A percentile compares a stretch with the other conserved stretches of the same genome.
Evolutionary conservation across 495 filamentous ascomycete species (phyloP).

Genomic region (Tuber borchii): DNA sequence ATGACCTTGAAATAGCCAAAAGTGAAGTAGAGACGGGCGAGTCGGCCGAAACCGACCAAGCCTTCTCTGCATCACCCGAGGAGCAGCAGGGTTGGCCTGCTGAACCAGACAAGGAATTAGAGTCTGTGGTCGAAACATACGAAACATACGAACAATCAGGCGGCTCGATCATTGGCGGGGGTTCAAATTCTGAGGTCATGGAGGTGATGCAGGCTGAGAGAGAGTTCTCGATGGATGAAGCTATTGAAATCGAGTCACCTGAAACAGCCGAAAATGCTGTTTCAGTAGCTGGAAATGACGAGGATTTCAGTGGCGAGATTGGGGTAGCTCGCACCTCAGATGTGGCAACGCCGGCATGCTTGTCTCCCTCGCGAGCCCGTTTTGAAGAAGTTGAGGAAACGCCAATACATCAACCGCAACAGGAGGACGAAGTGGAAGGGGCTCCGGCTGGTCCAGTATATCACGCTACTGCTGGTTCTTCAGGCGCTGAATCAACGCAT

Average conservation of each 20-base stretch:
- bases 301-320: slow-evolving; percentile 15
- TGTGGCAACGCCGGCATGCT: slow-evolving; percentile 17
- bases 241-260: slow-evolving; percentile 1
- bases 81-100: neutral
- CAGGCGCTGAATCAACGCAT: slow-evolving; percentile 5
- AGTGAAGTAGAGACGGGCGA: neutral
- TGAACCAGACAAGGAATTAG: slow-evolving; percentile 5
- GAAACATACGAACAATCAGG: slow-evolving; percentile 8
- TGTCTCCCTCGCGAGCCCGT: slow-evolving; percentile 16
- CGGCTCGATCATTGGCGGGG: neutral
- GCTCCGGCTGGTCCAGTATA: neutral
- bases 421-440: neutral
- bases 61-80: slow-evolving; percentile 23
- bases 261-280: slow-evolving; percentile 4
- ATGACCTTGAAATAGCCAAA: neutral
- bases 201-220: slow-evolving; percentile 7
- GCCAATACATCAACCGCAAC: neutral
- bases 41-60: slow-evolving; percentile 6
- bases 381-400: slow-evolving; percentile 8
- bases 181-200: neutral
- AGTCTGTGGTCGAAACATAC: slow-evolving; percentile 4
- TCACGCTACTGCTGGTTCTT: neutral
- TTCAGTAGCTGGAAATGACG: neutral
- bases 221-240: slow-evolving; percentile 1
- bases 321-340: slow-evolving; percentile 29